Evolutionary conservation across 2,329 filamentous ascomycete genomes (phyloP), one percentile per base, ranked within the genome.

Genomic region (Xylariaceae sp.): DNA sequence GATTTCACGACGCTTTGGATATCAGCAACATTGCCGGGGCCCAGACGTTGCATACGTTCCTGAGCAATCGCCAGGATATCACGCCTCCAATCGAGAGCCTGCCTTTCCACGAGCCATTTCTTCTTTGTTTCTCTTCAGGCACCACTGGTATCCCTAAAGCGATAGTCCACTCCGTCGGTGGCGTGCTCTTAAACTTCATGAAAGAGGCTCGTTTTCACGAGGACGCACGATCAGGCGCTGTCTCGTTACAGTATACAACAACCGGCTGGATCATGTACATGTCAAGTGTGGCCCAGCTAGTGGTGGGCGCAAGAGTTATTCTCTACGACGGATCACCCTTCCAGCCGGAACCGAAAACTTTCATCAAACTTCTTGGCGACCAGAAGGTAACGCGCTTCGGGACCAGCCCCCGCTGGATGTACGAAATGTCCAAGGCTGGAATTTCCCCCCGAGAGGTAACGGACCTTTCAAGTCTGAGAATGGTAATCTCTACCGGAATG

Each of bases 251-350:
- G 67, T 83, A 79, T 65, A 83, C 84, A 1, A 87, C 84, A 0
- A 90, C 87, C 0, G 87, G 88, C 0, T 95, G 89, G 89, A 94
- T 95, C 71, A 95, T 95, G 89, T 94, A 92, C 66, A 73, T 91
- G 8, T 72, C 76, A 2, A 80, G 78, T 36, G 74, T 89, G 0
- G 74, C 77, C 18, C 74, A 76, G 3, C 74, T 92, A 7, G 62
- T 86, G 1, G 71, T 76, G 37, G 88, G 88, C 7, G 76, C 77
- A 0, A 77, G 81, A 5, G 74, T 80, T 1, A 70, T 95, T 1
- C 74, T 92, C n/a, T 95, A 95, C 67, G 89, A 95, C 65, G 90
- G 89, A 3, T 89, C 85, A 8, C 89, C 89, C 0, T 90, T 95
- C 69, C 72, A 84, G 43, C 89, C 89, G 0, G 82, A 88, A 57